phyloP scores from a whole-genome alignment of 2,329 filamentous ascomycete species.

The Macroventuria anomochaeta region DNA sequence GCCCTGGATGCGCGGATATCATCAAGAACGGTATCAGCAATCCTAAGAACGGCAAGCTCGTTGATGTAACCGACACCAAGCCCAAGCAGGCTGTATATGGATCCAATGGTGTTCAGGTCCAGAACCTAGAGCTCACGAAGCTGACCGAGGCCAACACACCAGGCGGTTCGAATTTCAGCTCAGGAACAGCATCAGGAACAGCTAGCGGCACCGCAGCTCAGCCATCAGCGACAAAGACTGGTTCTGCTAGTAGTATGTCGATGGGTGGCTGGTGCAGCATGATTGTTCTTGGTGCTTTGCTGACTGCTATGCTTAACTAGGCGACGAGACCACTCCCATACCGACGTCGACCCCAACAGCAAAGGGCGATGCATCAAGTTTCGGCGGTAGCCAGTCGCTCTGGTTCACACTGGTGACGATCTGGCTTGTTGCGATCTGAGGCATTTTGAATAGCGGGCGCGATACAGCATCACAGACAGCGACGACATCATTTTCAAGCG shows the following conservation, averaged over 20 bases:
- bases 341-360: neutral
- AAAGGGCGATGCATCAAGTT: slow-evolving; percentile 1
- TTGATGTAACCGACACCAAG: slow-evolving; percentile 62
- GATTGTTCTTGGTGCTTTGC: slow-evolving; percentile 11
- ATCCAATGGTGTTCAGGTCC: slow-evolving; percentile 64
- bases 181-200: slow-evolving; percentile 5
- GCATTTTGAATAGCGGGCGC: neutral
- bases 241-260: slow-evolving; percentile 20
- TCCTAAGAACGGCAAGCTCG: slow-evolving; percentile 64
- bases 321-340: neutral
- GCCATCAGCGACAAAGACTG: slow-evolving; percentile 28
- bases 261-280: slow-evolving; percentile 17
- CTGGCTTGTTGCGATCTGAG: slow-evolving; percentile 1
- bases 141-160: slow-evolving; percentile 63
- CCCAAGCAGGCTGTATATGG: slow-evolving; percentile 65
- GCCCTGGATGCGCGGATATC: slow-evolving; percentile 72
- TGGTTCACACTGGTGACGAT: neutral
- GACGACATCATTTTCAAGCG: neutral
- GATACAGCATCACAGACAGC: neutral
- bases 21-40: slow-evolving; percentile 77
- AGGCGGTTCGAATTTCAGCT: slow-evolving; percentile 46
- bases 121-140: slow-evolving; percentile 66
- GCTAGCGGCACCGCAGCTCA: slow-evolving; percentile 20
- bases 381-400: neutral
- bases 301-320: slow-evolving; percentile 18